phyloP scores from a whole-genome alignment of 2,329 filamentous ascomycete genomes.

The Achaetomium macrosporum region DNA sequence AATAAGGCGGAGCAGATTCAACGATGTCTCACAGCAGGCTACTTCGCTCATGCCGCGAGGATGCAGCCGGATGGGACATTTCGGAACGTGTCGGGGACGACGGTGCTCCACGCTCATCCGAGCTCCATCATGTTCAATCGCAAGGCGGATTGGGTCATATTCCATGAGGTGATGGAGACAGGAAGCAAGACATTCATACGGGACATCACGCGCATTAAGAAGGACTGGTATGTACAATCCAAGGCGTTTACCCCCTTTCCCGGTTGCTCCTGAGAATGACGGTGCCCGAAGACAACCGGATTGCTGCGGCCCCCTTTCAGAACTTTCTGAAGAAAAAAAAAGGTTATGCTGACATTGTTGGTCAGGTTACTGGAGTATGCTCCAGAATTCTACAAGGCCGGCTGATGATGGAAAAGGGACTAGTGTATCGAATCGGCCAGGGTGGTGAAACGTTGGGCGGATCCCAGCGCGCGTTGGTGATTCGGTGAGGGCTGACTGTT shows the following conservation, averaged over 20 bases:
- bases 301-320: too few relatives aligned
- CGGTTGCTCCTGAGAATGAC: too few relatives aligned
- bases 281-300: too few relatives aligned
- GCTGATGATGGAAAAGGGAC: conserved; percentile 21
- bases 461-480: too few relatives aligned
- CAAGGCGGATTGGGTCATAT: conserved; percentile 94
- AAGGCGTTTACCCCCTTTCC: too few relatives aligned
- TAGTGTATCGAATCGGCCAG: conserved; percentile 7
- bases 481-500: too few relatives aligned
- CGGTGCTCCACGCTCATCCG: conserved; percentile 79
- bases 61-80: conserved; percentile 95
- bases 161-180: conserved; percentile 88
- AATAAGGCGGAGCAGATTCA: conserved; percentile 65
- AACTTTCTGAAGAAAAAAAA: too few relatives aligned
- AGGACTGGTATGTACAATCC: conserved; percentile 50
- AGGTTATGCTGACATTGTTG: too few relatives aligned
- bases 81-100: conserved; percentile 73
- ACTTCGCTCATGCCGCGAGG: conserved; percentile 85
- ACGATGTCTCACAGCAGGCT: conserved; percentile 80
- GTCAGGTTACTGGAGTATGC: conserved; percentile 72
- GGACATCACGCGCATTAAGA: conserved; percentile 90
- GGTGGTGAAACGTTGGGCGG: background rate
- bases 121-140: conserved; percentile 93
- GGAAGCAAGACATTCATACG: conserved; percentile 82
- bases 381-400: conserved; percentile 70